phyloP scores from a whole-genome alignment of 768 basidiomycete species.

The Amanita polypyramis region DNA sequence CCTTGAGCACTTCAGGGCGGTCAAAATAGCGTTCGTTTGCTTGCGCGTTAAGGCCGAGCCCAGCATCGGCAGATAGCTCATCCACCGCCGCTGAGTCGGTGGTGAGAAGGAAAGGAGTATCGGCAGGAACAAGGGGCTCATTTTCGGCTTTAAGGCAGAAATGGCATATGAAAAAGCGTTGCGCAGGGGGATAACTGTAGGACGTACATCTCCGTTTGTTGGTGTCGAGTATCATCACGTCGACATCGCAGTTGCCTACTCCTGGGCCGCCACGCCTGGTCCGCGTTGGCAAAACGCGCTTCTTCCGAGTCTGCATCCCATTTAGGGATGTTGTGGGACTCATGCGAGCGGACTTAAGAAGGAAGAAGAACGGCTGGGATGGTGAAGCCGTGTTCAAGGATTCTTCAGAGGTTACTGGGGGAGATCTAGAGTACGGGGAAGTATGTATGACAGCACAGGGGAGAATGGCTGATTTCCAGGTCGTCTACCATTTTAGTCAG shows the following conservation, averaged over 20 bases:
- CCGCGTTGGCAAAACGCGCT: conserved; percentile 75
- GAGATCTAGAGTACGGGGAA: too few relatives aligned
- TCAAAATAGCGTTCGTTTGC: conserved; percentile 71
- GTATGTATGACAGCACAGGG: too few relatives aligned
- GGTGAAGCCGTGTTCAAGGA: not conserved
- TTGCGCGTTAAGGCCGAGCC: conserved; percentile 39
- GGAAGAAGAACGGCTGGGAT: not conserved
- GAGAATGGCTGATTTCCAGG: too few relatives aligned
- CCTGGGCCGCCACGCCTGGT: conserved; percentile 74
- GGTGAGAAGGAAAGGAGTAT: conserved; percentile 60
- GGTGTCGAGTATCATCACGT: conserved; percentile 77
- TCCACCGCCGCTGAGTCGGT: conserved; percentile 51
- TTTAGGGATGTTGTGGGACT: conserved; percentile 25
- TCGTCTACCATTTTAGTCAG: not conserved
- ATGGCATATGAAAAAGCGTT: not conserved
- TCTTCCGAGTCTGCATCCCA: conserved; percentile 40
- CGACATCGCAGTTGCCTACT: conserved; percentile 66
- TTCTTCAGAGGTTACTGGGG: conserved; percentile 11
- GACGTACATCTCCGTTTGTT: conserved; percentile 65
- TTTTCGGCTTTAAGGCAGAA: conserved; percentile 43
- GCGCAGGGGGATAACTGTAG: conserved; percentile 6
- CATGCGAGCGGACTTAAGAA: conserved; percentile 17
- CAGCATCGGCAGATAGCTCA: conserved; percentile 27
- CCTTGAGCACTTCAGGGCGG: conserved; percentile 62
- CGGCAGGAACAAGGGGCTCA: conserved; percentile 57